Conservation (phyloP, 768 basidiomycete genomes). For the Hericium coralloides region DNA sequence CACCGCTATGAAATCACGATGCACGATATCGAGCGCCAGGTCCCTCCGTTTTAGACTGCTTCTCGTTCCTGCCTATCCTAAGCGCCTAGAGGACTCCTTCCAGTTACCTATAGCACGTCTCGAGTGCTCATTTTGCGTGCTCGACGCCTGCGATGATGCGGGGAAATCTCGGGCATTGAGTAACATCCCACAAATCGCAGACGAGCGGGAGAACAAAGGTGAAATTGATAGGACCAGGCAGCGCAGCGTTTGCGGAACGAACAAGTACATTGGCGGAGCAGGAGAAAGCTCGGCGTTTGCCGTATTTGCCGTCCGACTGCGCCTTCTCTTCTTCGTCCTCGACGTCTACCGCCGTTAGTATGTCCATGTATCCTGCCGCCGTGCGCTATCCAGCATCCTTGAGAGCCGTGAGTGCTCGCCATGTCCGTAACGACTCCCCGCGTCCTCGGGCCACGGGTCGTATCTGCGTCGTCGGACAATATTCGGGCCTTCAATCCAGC, state of each 20-base stretch:
- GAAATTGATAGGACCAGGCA: not conserved
- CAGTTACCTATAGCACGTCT: no score
- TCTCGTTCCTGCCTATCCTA: no score
- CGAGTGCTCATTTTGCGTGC: not conserved
- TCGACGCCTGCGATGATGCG: not conserved
- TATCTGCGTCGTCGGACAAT: slow-evolving; percentile 3
- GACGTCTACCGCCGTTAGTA: no score
- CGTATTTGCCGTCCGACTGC: not conserved
- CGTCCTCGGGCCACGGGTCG: not conserved
- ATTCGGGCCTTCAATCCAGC: not conserved
- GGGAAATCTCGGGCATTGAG: not conserved
- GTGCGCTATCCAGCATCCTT: no score
- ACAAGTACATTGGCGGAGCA: not conserved
- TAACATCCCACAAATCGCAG: not conserved
- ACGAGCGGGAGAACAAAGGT: not conserved
- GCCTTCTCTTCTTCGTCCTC: no score
- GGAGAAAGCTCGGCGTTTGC: not conserved
- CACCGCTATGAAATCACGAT: no score
- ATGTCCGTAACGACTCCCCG: not conserved
- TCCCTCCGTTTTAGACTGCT: no score
- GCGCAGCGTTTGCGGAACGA: not conserved
- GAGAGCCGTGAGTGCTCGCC: not conserved
- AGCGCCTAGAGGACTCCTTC: no score
- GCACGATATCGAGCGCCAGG: no score
- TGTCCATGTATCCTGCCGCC: no score